Base-by-base conservation (phyloP, 2,329 filamentous ascomycete genomes). In the Fusarium illudens region DNA sequence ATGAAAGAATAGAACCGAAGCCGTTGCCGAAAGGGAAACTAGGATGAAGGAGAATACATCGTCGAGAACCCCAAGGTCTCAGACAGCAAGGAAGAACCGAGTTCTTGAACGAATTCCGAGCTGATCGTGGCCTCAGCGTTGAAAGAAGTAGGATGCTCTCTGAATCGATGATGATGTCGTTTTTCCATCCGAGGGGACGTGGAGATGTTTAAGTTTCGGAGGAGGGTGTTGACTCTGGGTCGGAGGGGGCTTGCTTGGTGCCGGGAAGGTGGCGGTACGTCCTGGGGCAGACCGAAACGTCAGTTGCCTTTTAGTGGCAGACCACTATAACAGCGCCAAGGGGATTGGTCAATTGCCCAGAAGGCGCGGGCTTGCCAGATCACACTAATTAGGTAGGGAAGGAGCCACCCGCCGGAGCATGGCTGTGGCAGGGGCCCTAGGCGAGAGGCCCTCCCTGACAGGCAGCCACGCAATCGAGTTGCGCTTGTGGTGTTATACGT, bases 341-440 rank as follows among this genome's bases (percentile, higher is more conserved):
- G 27, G 19, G 52, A 46, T 55, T 55, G 51, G 39, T 27, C 39
- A 46, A 46, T 46, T 27, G 19, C 22, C n/a, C 50, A 53, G 44
- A 17, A 32, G 44, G 25, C 44, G 27, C 44, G 11, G 44, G 4
- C 12, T 20, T 49, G 17, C 27, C 27, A n/a, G 44, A 15, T n/a
- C 22, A 20, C 50, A 27, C 50, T 39, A n/a, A 46, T 29, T 54
- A 54, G 34, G 34, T 54, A 54, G 34, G 34, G 37, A 15, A 55
- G 19, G 36, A 44, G 17, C 36, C 33, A 20, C 32, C 37, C 10
- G 17, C 27, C 3, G 13, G 52, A 15, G 17, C 17, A 32, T 6
- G 27, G 52, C 52, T 29, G 36, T 46, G 37, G 37, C 37, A 44
- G 52, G 30, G 52, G 50, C 32, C 50, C 50, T 37, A 53, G 33